Evolutionary conservation across 371 early-diverging fungal species (phyloP).

Genomic region (Smittium culicis): DNA sequence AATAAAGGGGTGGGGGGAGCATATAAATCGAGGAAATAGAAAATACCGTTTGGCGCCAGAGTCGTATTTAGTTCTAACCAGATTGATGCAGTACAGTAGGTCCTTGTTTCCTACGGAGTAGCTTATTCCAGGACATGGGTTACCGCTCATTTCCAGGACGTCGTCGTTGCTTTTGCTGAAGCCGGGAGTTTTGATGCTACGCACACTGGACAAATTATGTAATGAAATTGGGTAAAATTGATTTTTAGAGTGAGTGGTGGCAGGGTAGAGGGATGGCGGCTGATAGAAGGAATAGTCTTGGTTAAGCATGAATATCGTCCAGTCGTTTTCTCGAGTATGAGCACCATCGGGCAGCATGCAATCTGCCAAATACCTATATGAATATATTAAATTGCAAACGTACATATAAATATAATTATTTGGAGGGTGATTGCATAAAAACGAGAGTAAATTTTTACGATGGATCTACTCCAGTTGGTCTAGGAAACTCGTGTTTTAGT

Average conservation of each 20-base stretch:
- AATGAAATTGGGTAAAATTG: too few species aligned
- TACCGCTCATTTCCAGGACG: too few species aligned
- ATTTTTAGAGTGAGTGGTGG: too few species aligned
- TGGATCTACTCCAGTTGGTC: slow-evolving; percentile 66
- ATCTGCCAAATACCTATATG: slow-evolving; percentile 63
- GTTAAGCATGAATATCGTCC: slow-evolving; percentile 86
- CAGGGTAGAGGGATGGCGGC: too few species aligned
- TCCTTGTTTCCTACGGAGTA: slow-evolving; percentile 43
- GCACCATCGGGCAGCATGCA: slow-evolving; percentile 93
- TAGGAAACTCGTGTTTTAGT: slow-evolving; percentile 72
- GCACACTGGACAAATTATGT: too few species aligned
- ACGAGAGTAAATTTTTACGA: slow-evolving; percentile 44
- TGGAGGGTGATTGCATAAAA: too few species aligned
- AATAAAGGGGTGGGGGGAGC: too few species aligned
- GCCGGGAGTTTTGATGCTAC: too few species aligned
- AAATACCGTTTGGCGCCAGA: slow-evolving; percentile 24
- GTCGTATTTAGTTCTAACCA: slow-evolving; percentile 79
- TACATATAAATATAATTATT: too few species aligned
- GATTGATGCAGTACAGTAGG: slow-evolving; percentile 69
- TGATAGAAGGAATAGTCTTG: slow-evolving; percentile 45
- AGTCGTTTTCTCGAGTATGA: slow-evolving; percentile 78
- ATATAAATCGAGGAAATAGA: background rate
- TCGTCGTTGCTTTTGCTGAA: too few species aligned
- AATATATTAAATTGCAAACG: too few species aligned
- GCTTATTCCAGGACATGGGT: background rate